A percentile compares a stretch with the other conserved stretches of the same genome.
phyloP scores from a whole-genome alignment of 305 asterid genomes.

The Withania somnifera region DNA sequence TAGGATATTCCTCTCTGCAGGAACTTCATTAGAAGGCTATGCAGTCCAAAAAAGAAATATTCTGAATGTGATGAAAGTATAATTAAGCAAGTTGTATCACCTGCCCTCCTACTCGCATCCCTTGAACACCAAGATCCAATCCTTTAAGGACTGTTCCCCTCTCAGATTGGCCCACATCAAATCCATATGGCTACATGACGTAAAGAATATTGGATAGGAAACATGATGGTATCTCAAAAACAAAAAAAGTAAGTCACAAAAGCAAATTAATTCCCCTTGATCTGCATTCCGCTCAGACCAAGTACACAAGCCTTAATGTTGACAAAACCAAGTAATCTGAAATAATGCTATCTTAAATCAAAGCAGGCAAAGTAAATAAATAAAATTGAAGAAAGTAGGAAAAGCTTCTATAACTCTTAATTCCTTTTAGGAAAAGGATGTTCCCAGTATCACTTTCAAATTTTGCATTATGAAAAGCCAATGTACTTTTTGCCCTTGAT shows the following conservation, averaged over 20 bases:
- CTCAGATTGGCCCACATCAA: constrained; percentile 86
- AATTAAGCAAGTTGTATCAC: constrained; percentile 22
- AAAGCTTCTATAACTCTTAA: neutral
- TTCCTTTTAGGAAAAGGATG: neutral
- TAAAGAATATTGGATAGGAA: constrained; percentile 2
- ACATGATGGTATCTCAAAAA: neutral
- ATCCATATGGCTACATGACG: constrained; percentile 76
- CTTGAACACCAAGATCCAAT: constrained; percentile 83
- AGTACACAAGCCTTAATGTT: neutral
- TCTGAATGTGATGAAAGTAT: neutral
- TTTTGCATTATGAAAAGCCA: too few species aligned
- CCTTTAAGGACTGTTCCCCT: constrained; percentile 87
- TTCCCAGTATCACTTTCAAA: neutral
- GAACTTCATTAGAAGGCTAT: neutral
- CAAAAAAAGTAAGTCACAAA: neutral
- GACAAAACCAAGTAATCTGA: neutral
- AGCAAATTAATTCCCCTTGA: neutral
- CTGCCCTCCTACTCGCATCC: constrained; percentile 99
- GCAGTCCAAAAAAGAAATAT: neutral
- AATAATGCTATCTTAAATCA: neutral
- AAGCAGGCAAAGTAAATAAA: neutral
- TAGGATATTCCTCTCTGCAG: neutral
- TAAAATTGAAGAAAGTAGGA: neutral
- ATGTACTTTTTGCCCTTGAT: neutral
- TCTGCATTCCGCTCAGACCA: neutral